These are phyloP conservation scores for Podaxis rugospora DNA, from an alignment of 768 basidiomycete genomes.

Conservation along the genomic window DNA sequence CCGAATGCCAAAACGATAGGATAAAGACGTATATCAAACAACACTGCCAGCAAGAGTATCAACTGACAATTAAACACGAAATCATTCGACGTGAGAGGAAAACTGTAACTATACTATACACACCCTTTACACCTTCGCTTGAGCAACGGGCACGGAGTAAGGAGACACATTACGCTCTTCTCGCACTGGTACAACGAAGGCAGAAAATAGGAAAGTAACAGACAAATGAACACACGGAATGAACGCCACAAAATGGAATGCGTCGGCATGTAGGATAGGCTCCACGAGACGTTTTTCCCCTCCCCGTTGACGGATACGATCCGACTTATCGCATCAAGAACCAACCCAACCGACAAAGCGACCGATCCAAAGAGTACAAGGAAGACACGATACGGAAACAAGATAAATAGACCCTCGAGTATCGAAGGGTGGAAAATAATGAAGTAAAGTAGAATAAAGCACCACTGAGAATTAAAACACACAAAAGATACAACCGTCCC, in stretches of 20 bases:
- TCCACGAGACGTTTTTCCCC: neutral
- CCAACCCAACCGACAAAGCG: neutral
- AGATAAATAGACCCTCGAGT: neutral
- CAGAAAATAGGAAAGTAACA: neutral
- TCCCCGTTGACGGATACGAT: neutral
- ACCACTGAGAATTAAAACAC: neutral
- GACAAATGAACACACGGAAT: neutral
- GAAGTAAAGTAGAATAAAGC: neutral
- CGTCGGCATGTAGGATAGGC: neutral
- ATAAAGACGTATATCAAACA: neutral
- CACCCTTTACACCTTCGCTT: neutral
- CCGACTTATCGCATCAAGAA: neutral
- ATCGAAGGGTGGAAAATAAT: neutral
- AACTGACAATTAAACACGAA: neutral
- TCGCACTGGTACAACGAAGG: neutral
- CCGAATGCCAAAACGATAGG: too few relatives aligned
- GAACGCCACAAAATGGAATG: neutral
- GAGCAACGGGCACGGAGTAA: neutral
- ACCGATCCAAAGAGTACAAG: neutral
- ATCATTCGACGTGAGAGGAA: neutral
- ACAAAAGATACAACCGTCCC: constrained; percentile 6
- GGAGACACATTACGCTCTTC: neutral
- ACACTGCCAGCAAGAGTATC: neutral
- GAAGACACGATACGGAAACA: neutral
- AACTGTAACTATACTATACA: constrained; percentile 1